Evolutionary conservation across 164 flowering plant genomes (phyloP).

Genomic region (Magnolia changhungtana): DNA sequence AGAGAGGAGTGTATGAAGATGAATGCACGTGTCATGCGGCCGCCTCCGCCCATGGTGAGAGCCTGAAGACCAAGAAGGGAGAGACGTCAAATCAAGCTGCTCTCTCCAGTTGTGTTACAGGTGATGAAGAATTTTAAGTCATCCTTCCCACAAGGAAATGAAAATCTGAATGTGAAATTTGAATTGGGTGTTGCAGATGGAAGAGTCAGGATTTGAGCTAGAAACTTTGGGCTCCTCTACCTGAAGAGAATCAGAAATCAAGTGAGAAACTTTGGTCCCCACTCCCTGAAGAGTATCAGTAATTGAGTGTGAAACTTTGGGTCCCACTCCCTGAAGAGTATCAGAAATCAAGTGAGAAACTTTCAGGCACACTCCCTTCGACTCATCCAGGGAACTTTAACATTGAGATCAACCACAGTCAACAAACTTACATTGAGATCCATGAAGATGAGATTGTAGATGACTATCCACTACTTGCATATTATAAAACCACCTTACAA

Average conservation of each 20-base stretch:
- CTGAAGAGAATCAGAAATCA: conserved; percentile 61
- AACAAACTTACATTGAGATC: conserved; percentile 53
- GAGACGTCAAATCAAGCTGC: conserved; percentile 10
- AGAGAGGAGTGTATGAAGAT: conserved; percentile 49
- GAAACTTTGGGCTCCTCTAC: conserved; percentile 17
- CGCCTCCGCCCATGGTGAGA: conserved; percentile 18
- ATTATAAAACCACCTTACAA: conserved; percentile 48
- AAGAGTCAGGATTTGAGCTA: conserved; percentile 44
- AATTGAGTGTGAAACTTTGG: background rate
- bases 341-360: too few relatives aligned
- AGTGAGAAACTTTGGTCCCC: conserved; percentile 41
- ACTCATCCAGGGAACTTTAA: too few relatives aligned
- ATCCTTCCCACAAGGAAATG: conserved; percentile 23
- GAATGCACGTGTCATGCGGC: conserved; percentile 14
- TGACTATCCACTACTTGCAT: conserved; percentile 89
- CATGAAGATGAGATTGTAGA: conserved; percentile 91
- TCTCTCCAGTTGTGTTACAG: conserved; percentile 8
- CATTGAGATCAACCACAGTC: too few relatives aligned
- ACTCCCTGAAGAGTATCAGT: conserved; percentile 43
- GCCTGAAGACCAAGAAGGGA: conserved; percentile 27
- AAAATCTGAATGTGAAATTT: conserved; percentile 60
- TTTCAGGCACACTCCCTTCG: too few relatives aligned
- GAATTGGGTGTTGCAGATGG: conserved; percentile 70
- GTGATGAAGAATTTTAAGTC: too few relatives aligned
- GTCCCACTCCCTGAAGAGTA: conserved; percentile 2